Evolutionary conservation across 495 filamentous ascomycete genomes (phyloP).

Genomic region (Barbatosphaeria neglecta): DNA sequence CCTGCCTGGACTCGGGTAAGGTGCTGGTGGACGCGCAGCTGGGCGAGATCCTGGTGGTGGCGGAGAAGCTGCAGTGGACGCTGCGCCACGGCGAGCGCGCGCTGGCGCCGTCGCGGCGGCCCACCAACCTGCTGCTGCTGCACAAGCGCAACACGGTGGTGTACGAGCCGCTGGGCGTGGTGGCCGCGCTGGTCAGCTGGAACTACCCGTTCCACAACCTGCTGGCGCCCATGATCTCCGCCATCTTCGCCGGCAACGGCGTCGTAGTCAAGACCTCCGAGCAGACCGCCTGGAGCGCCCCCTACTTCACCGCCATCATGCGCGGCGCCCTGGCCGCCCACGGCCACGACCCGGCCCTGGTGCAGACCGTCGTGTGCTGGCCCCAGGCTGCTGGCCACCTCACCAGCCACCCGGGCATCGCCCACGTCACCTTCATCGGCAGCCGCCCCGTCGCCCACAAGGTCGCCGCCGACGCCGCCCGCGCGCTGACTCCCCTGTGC

Average conservation of each 20-base stretch:
- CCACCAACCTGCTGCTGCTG: constrained; percentile 79
- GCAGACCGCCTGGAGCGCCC: constrained; percentile 80
- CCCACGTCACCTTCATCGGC: constrained; percentile 96
- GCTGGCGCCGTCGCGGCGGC: constrained; percentile 56
- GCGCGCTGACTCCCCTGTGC: constrained; percentile 67
- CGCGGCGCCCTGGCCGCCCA: constrained; percentile 69
- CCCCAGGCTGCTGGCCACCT: constrained; percentile 68
- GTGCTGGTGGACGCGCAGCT: constrained; percentile 87
- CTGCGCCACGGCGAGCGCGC: constrained; percentile 83
- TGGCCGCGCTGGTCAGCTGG: constrained; percentile 90
- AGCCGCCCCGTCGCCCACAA: constrained; percentile 76
- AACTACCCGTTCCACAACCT: constrained; percentile 96
- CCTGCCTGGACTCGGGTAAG: constrained; percentile 95
- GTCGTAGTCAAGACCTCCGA: constrained; percentile 89
- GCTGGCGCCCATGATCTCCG: constrained; percentile 78
- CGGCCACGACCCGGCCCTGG: constrained; percentile 69
- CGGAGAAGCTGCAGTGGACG: constrained; percentile 91
- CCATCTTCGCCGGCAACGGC: constrained; percentile 85
- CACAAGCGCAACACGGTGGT: constrained; percentile 89
- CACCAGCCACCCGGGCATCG: constrained; percentile 74
- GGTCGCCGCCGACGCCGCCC: constrained; percentile 77
- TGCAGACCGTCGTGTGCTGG: constrained; percentile 81
- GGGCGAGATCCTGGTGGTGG: constrained; percentile 87
- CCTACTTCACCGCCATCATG: constrained; percentile 68
- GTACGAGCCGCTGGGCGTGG: constrained; percentile 88